Base-by-base conservation (phyloP, 163 green algal species). In the Scenedesmus sp. region DNA sequence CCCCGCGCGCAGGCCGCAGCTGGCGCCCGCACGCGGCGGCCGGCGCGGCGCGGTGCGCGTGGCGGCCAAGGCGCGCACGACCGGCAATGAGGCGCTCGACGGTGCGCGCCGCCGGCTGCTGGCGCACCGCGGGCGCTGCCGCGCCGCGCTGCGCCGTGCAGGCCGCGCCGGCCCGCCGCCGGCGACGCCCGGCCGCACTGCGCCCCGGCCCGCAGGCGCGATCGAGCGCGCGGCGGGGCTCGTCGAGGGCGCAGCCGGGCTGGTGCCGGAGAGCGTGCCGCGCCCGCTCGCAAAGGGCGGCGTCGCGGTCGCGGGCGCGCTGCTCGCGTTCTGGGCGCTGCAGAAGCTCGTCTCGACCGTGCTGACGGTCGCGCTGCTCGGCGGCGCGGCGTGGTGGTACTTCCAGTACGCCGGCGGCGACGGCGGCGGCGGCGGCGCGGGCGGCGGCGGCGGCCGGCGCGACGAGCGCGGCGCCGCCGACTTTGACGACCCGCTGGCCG, bases 311-410 rank as follows among this genome's bases (percentile, higher is more conserved):
- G 78, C 66, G 1, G 58, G 75, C 5, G 67, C 57, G 5, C 70
- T 86, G 36, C n/a, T 87, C 17, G 47, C 65, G 4, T 86, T 87
- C 56, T 86, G 78, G 78, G 1, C 83, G 14, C 53, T 87, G 17
- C 74, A 87, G 34, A 87, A 87, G 83, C 66, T 85, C 17, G 63
- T 87, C 45, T 85, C 78, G 15, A 83, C 77, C 11, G 72, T 87
- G 48, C n/a, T 87, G 9, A 87, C 83, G 4, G 36, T 87, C 20
- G 83, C 65, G 0, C 17, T 87, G 24, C 42, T 87, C 4, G 83
- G 77, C 6, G 83, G 78, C 0, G 53, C 77, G 47, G 82, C 70
- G 20, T 81, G 64, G 63, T 63, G 76, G 17, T 87, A 87, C 78
- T 87, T 83, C 53, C 51, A 63, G 53, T 76, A 79, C 29, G 53